phyloP scores from a whole-genome alignment of 306 rosid species.

The Pyrus communis region DNA sequence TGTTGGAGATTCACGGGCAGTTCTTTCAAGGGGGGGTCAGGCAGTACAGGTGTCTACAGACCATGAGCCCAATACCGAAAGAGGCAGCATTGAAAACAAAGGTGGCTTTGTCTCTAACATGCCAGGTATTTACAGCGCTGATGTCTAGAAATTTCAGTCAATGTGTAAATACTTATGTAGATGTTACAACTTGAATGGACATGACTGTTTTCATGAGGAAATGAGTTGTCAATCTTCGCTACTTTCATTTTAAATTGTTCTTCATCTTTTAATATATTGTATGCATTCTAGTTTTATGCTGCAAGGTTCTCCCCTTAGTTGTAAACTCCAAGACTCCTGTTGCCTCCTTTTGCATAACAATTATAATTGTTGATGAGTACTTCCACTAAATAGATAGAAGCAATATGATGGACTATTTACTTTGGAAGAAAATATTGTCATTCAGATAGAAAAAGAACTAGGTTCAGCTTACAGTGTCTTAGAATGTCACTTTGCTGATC shows the following conservation, averaged over 20 bases:
- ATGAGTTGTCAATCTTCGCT: background rate
- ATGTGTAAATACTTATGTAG: background rate
- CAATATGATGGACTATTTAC: background rate
- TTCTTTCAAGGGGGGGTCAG: conserved; percentile 69
- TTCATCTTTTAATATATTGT: background rate
- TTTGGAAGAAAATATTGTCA: background rate
- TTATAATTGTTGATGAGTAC: background rate
- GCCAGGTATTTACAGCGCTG: conserved; percentile 54
- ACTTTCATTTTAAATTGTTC: background rate
- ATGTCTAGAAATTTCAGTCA: background rate
- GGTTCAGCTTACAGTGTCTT: background rate
- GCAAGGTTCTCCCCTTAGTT: background rate
- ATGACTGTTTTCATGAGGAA: background rate
- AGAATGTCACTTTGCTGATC: background rate
- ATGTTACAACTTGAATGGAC: background rate
- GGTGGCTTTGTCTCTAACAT: conserved; percentile 98
- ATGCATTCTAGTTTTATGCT: background rate
- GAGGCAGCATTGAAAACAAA: conserved; percentile 70
- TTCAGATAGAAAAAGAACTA: background rate
- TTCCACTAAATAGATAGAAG: background rate
- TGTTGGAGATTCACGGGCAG: conserved; percentile 95
- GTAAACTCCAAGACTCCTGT: background rate
- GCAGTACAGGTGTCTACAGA: conserved; percentile 78
- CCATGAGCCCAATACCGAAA: conserved; percentile 80
- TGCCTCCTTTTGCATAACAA: background rate